phyloP scores from a whole-genome alignment of 2,329 filamentous ascomycete species.

The Lecanicillium sp. region DNA sequence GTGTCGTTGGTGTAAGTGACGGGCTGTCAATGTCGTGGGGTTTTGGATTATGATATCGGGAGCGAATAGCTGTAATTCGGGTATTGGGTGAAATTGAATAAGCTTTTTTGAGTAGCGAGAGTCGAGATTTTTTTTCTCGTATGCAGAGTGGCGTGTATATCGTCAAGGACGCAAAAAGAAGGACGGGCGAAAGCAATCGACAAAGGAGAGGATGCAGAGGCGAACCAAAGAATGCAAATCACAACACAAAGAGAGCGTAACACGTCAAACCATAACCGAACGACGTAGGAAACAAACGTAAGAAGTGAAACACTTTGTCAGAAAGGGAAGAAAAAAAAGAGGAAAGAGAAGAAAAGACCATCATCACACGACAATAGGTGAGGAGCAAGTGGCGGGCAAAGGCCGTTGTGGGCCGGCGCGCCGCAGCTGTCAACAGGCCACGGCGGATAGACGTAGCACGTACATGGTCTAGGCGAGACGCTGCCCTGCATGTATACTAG shows the following conservation, averaged over 20 bases:
- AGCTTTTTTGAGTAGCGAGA: slow-evolving; percentile 14
- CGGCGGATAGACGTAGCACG: background rate
- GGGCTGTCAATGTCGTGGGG: slow-evolving; percentile 1
- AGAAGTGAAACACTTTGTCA: slow-evolving; percentile 1
- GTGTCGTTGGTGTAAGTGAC: slow-evolving; percentile 1
- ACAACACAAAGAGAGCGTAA: slow-evolving; percentile 7
- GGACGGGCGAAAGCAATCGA: background rate
- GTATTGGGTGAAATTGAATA: no score
- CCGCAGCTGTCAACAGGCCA: background rate
- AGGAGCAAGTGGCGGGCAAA: slow-evolving; percentile 11
- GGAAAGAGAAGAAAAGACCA: background rate
- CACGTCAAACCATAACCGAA: background rate
- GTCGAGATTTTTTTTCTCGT: slow-evolving; percentile 10
- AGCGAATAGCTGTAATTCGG: no score
- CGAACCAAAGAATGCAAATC: background rate
- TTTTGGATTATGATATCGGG: no score
- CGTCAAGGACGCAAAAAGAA: background rate
- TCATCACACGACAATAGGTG: slow-evolving; percentile 10
- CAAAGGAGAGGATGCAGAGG: background rate
- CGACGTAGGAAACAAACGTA: background rate
- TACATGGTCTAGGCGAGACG: background rate
- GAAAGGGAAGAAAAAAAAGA: background rate
- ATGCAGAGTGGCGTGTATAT: background rate
- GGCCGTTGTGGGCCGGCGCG: background rate
- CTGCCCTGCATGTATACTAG: background rate